phyloP scores from a whole-genome alignment of 805 yeast species.

The Sugiyamaella chiloensis region DNA sequence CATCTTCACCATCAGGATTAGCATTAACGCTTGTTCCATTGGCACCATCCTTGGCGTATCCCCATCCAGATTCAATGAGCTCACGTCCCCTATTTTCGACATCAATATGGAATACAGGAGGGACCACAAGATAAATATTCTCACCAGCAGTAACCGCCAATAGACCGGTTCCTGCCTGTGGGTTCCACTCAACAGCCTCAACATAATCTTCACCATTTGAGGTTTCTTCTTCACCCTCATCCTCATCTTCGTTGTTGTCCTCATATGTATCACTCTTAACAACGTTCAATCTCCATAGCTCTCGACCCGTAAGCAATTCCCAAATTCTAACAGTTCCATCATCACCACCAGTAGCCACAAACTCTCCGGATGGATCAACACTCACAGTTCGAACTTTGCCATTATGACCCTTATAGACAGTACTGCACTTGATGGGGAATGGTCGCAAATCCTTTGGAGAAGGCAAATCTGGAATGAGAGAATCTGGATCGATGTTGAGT shows the following conservation, averaged over 20 bases:
- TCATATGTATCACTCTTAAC: conserved; percentile 35
- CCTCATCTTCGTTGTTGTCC: conserved; percentile 42
- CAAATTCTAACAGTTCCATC: conserved; percentile 95
- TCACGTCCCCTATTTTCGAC: conserved; percentile 77
- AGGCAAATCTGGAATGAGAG: conserved; percentile 92
- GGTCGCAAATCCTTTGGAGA: conserved; percentile 96
- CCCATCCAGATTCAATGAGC: conserved; percentile 87
- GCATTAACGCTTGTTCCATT: conserved; percentile 30
- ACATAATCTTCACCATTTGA: conserved; percentile 64
- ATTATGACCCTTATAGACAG: conserved; percentile 76
- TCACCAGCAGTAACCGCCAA: conserved; percentile 85
- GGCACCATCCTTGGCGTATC: conserved; percentile 51
- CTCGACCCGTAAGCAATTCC: conserved; percentile 95
- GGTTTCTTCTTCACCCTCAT: conserved; percentile 39
- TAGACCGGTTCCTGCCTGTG: conserved; percentile 67
- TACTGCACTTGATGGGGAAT: conserved; percentile 89
- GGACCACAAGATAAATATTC: conserved; percentile 70
- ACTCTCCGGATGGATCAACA: conserved; percentile 84
- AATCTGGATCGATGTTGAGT: conserved; percentile 91
- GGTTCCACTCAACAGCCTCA: conserved; percentile 87
- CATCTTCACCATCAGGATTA: conserved; percentile 34
- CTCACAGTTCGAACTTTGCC: conserved; percentile 79
- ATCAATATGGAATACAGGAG: conserved; percentile 87
- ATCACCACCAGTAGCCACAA: conserved; percentile 97
- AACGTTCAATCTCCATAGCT: conserved; percentile 57